Evolutionary conservation across 495 filamentous ascomycete species (phyloP), one percentile per base, ranked within the genome.

Genomic region (Aspergillus cavernicola): DNA sequence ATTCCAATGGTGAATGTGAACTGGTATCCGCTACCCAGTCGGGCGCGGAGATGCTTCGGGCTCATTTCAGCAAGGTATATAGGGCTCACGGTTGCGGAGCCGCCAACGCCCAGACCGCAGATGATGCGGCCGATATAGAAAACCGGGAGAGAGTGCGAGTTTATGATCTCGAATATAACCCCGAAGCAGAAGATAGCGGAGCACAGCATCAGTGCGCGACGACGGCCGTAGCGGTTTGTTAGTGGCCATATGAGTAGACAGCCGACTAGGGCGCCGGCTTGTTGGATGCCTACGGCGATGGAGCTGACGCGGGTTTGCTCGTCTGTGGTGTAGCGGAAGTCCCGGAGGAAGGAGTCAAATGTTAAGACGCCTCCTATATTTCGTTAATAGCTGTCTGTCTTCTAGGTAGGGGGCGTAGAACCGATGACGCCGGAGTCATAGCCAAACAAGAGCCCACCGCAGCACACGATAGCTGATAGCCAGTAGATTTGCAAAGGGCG

Each of bases 1-100:
- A 80, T 76, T 0, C 79, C 79, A 48, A 78, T 68, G 0, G 77
- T 78, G 49, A 76, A 80, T 37, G 76, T 76, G 37, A 79, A 72
- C 49, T 80, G 77, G 56, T 77, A 80, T 52, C 76, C 76, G 50
- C 67, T 66, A 40, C 76, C 80, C 18, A 82, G 69, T 15, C 76
- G 70, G 2, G 75, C 80, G 28, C 80, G 71, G 43, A 81, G 73
- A 12, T 78, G 69, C 40, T 75, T 78, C 0, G 80, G 79, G 47
- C 77, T 77, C 70, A 77, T 83, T 59, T 84, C 81, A 12, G 76
- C 71, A 37, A 76, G 71, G 53, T 78, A 82, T 53, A 81, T 84
- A 2, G 82, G 81, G 0, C 81, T 78, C 12, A 81, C 71, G 10
- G 78, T 79, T 0, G 79, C 76, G 7, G 80, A 78, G 6, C 72